Base-by-base conservation (phyloP, 257 asterid species). In the Orobanche coerulescens region DNA sequence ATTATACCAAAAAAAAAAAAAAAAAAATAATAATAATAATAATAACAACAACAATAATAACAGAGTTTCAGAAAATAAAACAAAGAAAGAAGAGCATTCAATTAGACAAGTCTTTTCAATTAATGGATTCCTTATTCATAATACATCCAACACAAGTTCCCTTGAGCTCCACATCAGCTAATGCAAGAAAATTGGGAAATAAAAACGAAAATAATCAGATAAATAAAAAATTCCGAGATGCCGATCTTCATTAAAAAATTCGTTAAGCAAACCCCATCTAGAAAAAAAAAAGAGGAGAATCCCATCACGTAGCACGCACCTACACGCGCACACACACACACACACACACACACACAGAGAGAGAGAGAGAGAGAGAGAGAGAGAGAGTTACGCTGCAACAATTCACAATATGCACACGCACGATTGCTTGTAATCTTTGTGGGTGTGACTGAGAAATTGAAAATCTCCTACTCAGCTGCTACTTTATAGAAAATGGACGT, bases 401-500 rank as follows among this genome's bases (percentile, higher is more conserved):
- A 15, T 20, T 52, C 2, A 44, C 37, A 59, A 25, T 5, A 44
- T 15, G 42, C 65, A 26, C 42, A 61, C 4, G 11, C 37, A 15
- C 1, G 42, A 43, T 12, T 10, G 55, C 64, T 26, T 19, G 24
- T 12, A 25, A 63, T 37, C 8, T 19, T 54, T 39, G 4, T 20
- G 16, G 44, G 52, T 20, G 54, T 28, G 66, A 42, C 34, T 54
- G 57, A 23, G 13, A 59, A 34, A 57, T 22, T 23, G 58, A 48
- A 18, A 8, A 69, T 54, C 53, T 60, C 22, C 57, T 13, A 48
- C 65, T 54, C 54, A 24, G 73, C 23, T 61, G 59, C 71, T 61
- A 40, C 62, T 42, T 33, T 43, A 48, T 54, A 61, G 24, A 26
- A 23, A 46, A n/a, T 18, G 58, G 46, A 71, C 25, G 56, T 44